These are phyloP conservation scores for Debaryomyces tyrocola DNA, from an alignment of 805 yeast genomes.

Conservation along the genomic window DNA sequence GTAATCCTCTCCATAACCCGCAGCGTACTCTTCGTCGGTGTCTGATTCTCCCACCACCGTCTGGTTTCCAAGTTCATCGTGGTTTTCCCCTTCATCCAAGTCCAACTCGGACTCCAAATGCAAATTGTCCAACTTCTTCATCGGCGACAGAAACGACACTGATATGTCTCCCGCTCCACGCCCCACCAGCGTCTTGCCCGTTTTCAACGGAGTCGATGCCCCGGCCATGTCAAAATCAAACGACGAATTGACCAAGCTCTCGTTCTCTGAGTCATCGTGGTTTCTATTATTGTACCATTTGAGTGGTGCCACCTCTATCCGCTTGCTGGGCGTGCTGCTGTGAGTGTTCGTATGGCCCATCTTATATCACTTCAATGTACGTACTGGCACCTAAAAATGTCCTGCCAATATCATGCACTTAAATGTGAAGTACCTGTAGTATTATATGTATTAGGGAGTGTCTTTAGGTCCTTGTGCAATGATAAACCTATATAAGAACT, in stretches of 20 bases:
- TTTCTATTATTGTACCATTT: conserved; percentile 3
- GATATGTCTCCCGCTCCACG: conserved; percentile 1
- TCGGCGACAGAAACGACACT: conserved; percentile 31
- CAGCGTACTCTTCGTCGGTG: conserved; percentile 10
- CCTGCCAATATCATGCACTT: background rate
- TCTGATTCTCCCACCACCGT: background rate
- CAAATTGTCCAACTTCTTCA: conserved; percentile 32
- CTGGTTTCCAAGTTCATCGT: background rate
- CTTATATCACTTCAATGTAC: background rate
- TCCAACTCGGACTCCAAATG: conserved; percentile 22
- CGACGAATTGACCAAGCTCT: conserved; percentile 3
- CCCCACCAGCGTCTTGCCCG: background rate
- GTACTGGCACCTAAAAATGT: background rate
- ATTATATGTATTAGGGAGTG: background rate
- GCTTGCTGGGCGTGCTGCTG: background rate
- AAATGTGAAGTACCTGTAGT: background rate
- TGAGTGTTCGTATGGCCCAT: conserved; percentile 2
- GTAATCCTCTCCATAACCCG: conserved; percentile 13
- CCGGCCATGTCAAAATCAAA: conserved; percentile 10
- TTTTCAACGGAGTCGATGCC: conserved; percentile 10
- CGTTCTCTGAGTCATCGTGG: conserved; percentile 5
- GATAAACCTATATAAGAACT: too few species aligned
- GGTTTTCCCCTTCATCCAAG: background rate
- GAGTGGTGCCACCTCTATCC: background rate
- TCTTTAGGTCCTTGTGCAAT: background rate